Base-by-base conservation (phyloP, 2,329 filamentous ascomycete genomes). In the Verticillium longisporum region DNA sequence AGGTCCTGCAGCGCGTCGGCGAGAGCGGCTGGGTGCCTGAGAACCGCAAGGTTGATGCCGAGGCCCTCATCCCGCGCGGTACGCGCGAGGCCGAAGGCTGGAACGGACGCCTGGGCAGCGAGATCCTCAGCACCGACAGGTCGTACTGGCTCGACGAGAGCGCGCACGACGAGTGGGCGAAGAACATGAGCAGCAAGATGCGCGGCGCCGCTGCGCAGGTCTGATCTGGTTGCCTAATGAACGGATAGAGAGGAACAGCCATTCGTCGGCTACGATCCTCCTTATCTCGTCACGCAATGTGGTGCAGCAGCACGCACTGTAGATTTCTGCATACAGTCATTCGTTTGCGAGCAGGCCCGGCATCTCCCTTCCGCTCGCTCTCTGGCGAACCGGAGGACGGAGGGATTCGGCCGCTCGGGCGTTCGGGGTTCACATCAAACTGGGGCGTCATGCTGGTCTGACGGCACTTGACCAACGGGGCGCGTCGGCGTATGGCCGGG, bases 111-210 rank as follows among this genome's bases (percentile, higher is more conserved):
- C 70, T 96, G 11, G 93, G 92, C 15, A 83, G 93, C 58, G 70
- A 83, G 36, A 90, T 97, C 90, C 81, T 96, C 33, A 82, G 82
- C 10, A 80, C 91, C 31, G 89, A 89, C 45, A 84, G 84, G 66
- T 82, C 81, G 61, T 97, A 96, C 77, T 97, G 93, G 92, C 78
- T 96, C 15, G 90, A 89, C 63, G 85, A 85, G 60, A 76, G 85
- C 61, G 84, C 84, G 61, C 80, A 85, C 64, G 83, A 87, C 57
- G 86, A 87, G 63, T 95, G 90, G 90, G 83, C 88, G 69, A 80
- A 83, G 56, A 84, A 86, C 69, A 86, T 89, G 72, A 83, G 66
- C 58, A 65, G 62, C 34, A 65, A 65, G 45, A 63, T 64, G 53
- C 61, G 61, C 53, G 60, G 59, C 54, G 59, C 41, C 26, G 61